phyloP scores from a whole-genome alignment of 495 filamentous ascomycete genomes.

The Aspergillus haitiensis region DNA sequence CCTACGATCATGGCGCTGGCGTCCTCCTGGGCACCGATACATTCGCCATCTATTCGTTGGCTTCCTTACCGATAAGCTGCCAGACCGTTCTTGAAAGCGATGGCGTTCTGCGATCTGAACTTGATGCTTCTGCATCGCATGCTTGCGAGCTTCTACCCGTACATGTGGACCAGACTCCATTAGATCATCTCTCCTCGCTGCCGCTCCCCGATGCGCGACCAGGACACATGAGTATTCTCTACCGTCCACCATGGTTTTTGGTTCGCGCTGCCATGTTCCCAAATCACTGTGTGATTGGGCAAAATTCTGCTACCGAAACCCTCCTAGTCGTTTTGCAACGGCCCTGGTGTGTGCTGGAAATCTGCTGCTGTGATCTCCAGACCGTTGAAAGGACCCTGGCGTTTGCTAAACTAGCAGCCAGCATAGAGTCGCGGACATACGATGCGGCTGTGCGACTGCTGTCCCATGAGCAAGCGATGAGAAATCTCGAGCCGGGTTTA shows the following conservation, averaged over 20 bases:
- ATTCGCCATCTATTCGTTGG: slow-evolving; percentile 17
- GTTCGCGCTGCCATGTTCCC: slow-evolving; percentile 19
- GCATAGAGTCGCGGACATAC: slow-evolving; percentile 13
- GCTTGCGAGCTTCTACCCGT: slow-evolving; percentile 13
- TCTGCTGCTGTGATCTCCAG: slow-evolving; percentile 23
- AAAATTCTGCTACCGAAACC: slow-evolving; percentile 10
- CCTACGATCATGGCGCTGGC: slow-evolving; percentile 14
- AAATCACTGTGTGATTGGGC: slow-evolving; percentile 24
- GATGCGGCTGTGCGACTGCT: slow-evolving; percentile 17
- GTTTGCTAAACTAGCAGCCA: slow-evolving; percentile 12
- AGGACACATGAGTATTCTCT: neutral
- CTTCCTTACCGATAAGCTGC: slow-evolving; percentile 7
- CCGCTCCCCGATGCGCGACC: neutral
- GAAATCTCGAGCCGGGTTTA: neutral
- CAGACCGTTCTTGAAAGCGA: neutral
- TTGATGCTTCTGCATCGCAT: neutral
- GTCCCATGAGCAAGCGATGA: slow-evolving; percentile 11
- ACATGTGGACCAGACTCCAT: neutral
- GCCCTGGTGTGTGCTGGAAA: slow-evolving; percentile 29
- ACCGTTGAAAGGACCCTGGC: slow-evolving; percentile 13
- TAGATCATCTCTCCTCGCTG: slow-evolving; percentile 3
- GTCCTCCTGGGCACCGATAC: slow-evolving; percentile 13
- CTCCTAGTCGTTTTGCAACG: slow-evolving; percentile 24
- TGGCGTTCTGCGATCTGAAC: neutral
- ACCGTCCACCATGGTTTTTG: slow-evolving; percentile 24